Percentiles rank a stretch among this genome's conserved stretches.
phyloP scores from a whole-genome alignment of 371 early-diverging fungal genomes.

The Sporodiniella umbellata region DNA sequence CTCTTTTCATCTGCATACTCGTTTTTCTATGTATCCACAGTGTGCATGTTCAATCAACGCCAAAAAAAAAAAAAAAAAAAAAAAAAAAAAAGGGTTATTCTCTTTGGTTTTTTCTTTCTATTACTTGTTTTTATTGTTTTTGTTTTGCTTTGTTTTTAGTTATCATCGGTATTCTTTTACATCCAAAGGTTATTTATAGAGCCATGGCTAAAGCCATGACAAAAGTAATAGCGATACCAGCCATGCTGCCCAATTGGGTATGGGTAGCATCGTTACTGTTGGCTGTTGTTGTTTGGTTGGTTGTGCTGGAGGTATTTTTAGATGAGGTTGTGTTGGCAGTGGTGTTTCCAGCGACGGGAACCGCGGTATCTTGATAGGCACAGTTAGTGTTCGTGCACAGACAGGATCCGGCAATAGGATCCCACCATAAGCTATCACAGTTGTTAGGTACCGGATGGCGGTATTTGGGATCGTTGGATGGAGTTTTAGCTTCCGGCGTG shows the following conservation, averaged over 20 bases:
- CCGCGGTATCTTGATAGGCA: slow-evolving; percentile 50
- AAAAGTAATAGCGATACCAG: slow-evolving; percentile 7
- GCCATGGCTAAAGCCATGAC: slow-evolving; percentile 7
- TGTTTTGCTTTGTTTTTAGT: neutral
- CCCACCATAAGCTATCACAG: slow-evolving; percentile 76
- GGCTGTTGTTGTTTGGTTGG: neutral
- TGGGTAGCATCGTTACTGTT: slow-evolving; percentile 1
- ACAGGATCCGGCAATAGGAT: slow-evolving; percentile 61
- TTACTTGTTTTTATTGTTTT: no score
- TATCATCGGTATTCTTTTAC: neutral
- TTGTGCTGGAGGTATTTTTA: neutral
- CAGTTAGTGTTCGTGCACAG: slow-evolving; percentile 47
- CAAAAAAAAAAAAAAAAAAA: no score
- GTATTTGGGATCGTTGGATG: slow-evolving; percentile 33
- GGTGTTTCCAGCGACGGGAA: slow-evolving; percentile 30
- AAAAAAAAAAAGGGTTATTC: neutral
- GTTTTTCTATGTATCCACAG: no score
- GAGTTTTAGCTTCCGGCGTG: slow-evolving; percentile 41
- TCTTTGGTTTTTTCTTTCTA: neutral
- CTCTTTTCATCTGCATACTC: no score
- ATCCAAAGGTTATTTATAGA: slow-evolving; percentile 3
- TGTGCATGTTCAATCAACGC: no score
- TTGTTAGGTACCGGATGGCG: slow-evolving; percentile 59
- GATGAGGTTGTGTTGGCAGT: slow-evolving; percentile 6
- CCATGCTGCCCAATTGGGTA: neutral